Evolutionary conservation across 2,329 filamentous ascomycete genomes (phyloP).

Genomic region (Sarocladium kiliense): DNA sequence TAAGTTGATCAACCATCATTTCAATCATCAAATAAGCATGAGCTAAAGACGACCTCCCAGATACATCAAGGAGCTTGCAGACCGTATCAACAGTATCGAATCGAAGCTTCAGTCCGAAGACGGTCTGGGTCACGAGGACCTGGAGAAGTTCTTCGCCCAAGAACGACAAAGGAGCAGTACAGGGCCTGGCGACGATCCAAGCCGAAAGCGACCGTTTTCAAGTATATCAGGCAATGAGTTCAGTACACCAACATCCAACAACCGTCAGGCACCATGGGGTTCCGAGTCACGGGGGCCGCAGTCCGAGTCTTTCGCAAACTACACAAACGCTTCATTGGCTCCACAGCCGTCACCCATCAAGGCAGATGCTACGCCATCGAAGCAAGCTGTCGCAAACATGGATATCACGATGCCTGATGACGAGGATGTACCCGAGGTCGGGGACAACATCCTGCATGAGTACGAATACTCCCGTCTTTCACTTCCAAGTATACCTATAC

Average conservation of each 20-base stretch:
- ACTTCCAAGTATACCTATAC: neutral
- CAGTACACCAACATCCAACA: slow-evolving; percentile 29
- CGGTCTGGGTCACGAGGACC: slow-evolving; percentile 36
- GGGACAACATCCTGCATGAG: slow-evolving; percentile 42
- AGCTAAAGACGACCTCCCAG: slow-evolving; percentile 32
- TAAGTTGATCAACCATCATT: slow-evolving; percentile 28
- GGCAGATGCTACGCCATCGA: slow-evolving; percentile 29
- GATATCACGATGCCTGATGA: slow-evolving; percentile 29
- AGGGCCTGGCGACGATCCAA: slow-evolving; percentile 20
- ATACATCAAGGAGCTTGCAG: slow-evolving; percentile 88
- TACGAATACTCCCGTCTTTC: no score
- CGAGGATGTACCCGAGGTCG: slow-evolving; percentile 29
- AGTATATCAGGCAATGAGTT: slow-evolving; percentile 39
- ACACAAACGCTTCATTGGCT: slow-evolving; percentile 37
- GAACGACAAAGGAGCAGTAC: slow-evolving; percentile 16
- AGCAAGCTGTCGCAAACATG: slow-evolving; percentile 26
- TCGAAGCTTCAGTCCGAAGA: slow-evolving; percentile 61
- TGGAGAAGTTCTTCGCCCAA: slow-evolving; percentile 37
- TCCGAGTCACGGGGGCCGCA: slow-evolving; percentile 42
- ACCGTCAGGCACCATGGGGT: slow-evolving; percentile 41
- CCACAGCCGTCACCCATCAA: slow-evolving; percentile 39
- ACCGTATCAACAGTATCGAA: slow-evolving; percentile 77
- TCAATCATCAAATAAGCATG: neutral
- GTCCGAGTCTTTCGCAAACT: slow-evolving; percentile 27
- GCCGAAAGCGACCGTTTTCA: slow-evolving; percentile 43